Evolutionary conservation across 2,329 filamentous ascomycete species (phyloP).

Genomic region (Alternaria triticimaculans): DNA sequence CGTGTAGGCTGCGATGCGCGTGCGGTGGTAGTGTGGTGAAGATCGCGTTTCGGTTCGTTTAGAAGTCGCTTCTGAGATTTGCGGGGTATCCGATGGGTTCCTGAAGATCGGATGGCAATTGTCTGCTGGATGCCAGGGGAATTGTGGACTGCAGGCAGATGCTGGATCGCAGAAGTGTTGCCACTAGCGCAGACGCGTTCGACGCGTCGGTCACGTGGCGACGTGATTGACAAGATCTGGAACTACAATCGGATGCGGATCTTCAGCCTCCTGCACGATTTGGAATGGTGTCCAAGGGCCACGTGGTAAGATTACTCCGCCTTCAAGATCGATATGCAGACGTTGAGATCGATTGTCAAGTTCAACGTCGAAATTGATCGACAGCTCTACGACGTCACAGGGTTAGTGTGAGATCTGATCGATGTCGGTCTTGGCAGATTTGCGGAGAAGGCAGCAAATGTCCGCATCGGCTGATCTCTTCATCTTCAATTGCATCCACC

Average conservation of each 20-base stretch:
- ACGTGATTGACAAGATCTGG: not conserved
- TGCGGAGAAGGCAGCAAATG: conserved; percentile 17
- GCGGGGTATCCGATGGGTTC: conserved; percentile 10
- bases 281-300: not conserved
- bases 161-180: conserved; percentile 3
- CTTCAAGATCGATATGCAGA: not conserved
- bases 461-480: conserved; percentile 23
- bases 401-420: conserved; percentile 16
- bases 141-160: not conserved
- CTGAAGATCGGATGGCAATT: conserved; percentile 8
- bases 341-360: not conserved
- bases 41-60: not conserved
- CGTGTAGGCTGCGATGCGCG: conserved; percentile 5
- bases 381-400: not conserved
- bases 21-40: not conserved
- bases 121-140: not conserved
- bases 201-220: conserved; percentile 26
- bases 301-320: not conserved
- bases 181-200: conserved; percentile 23
- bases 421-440: conserved; percentile 30
- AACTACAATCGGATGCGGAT: not conserved
- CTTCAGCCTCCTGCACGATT: not conserved
- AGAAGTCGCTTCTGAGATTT: not conserved
- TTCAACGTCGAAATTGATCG: not conserved
- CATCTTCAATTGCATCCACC: conserved; percentile 15